Base-by-base conservation (phyloP, 106 monocot genomes). In the Iris macrosiphon region DNA sequence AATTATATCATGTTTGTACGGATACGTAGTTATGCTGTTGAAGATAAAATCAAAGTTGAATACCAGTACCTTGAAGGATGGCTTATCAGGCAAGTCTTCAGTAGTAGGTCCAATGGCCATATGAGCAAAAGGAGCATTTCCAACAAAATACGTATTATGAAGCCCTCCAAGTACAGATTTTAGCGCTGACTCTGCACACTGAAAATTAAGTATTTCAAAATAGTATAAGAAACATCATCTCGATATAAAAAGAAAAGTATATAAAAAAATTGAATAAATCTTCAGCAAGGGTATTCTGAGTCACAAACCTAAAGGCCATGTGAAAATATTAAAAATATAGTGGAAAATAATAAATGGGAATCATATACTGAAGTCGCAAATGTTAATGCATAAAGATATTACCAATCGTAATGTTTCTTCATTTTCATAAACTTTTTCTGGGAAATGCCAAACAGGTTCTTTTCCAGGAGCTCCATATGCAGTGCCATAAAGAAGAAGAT, bases 131-230 rank as follows among this genome's bases (percentile, higher is more conserved):
- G 96, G 96, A 57, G 90, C 90, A 75, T 90, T 90, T 42, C 89
- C 96, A 72, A 96, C 83, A 86, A 96, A 96, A 60, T 83, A 75
- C 2, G 89, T 80, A 77, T 90, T 34, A 30, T 72, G 53, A 56
- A 90, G 79, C 25, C 67, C 89, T 45, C 90, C 96, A 61, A 96
- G 69, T 47, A 90, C 77, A 50, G 85, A 74, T 72, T 87, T 73
- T 55, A 96, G 31, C 34, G 95, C 96, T 20, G 77, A 77, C 60
- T 96, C 90, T 57, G 89, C 96, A 87, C 96, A 89, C 89, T 89
- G 67, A 49, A 65, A 55, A 33, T 1, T 28, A 19, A 26, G 15
- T 29, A 74, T 53, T 14, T 15, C 4, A 17, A 43, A 43, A 26
- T 0, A 12, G 17, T n/a, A 10, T 25, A 29, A n/a, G 32, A 31